Percentiles rank a stretch among this genome's conserved stretches.
phyloP scores from a whole-genome alignment of 2,329 filamentous ascomycete genomes.

The Neocatenulostroma microsporum region DNA sequence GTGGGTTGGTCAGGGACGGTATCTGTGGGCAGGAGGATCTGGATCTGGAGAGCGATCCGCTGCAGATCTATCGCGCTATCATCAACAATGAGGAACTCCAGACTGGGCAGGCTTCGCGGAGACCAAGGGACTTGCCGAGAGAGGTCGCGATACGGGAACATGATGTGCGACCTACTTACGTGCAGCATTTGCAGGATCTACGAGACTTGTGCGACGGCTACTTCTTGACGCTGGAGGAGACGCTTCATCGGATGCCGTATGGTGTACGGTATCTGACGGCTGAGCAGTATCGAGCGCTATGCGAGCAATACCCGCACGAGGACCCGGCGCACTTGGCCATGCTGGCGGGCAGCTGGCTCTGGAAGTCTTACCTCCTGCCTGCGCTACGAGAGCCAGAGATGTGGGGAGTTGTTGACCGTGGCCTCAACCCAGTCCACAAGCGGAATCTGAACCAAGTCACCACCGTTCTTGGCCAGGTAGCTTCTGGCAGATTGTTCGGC shows the following conservation, averaged over 20 bases:
- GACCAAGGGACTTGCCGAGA: conserved; percentile 75
- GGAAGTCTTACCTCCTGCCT: conserved; percentile 88
- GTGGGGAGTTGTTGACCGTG: conserved; percentile 84
- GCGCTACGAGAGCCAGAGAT: conserved; percentile 85
- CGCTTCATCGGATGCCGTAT: conserved; percentile 82
- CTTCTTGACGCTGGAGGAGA: conserved; percentile 71
- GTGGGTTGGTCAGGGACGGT: conserved; percentile 78
- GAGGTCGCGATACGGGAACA: conserved; percentile 94
- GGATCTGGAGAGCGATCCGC: conserved; percentile 90
- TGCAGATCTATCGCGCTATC: conserved; percentile 91
- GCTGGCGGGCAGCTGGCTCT: conserved; percentile 82
- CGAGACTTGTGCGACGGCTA: conserved; percentile 92
- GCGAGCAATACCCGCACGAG: conserved; percentile 70
- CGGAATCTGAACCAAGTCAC: conserved; percentile 83
- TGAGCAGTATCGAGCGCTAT: conserved; percentile 73
- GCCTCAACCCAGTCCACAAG: conserved; percentile 83
- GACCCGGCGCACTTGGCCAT: conserved; percentile 70
- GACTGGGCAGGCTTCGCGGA: conserved; percentile 73
- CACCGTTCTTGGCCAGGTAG: conserved; percentile 84
- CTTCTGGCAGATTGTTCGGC: conserved; percentile 81
- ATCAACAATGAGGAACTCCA: conserved; percentile 97
- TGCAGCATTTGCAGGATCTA: conserved; percentile 87
- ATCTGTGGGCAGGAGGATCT: conserved; percentile 86
- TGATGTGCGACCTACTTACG: conserved; percentile 86
- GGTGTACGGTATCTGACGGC: conserved; percentile 81